These are phyloP conservation scores for Fusarium oxysporum DNA, from an alignment of 2,329 filamentous ascomycete species.

Conservation along the genomic window DNA sequence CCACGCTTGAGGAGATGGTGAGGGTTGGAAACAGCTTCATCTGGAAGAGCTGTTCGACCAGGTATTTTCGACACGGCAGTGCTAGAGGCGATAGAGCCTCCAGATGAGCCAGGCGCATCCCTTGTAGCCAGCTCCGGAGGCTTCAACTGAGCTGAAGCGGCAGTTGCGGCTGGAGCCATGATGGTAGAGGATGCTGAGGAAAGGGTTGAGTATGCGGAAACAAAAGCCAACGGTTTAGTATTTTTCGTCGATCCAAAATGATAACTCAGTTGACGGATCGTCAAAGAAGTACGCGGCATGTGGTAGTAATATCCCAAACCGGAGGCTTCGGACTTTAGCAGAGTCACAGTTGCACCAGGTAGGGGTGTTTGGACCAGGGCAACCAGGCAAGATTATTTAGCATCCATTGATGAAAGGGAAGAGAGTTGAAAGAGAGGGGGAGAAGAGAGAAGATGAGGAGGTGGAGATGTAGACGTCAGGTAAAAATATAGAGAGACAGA, in stretches of 20 bases:
- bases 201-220: constrained; percentile 19
- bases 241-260: constrained; percentile 26
- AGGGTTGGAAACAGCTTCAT: constrained; percentile 57
- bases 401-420: constrained; percentile 2
- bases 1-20: constrained; percentile 62
- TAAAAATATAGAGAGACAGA: constrained; percentile 9
- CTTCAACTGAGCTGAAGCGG: constrained; percentile 25
- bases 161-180: constrained; percentile 32
- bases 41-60: constrained; percentile 51
- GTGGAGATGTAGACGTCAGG: not conserved
- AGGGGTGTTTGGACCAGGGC: constrained; percentile 15
- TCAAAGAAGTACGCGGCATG: constrained; percentile 42
- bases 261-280: constrained; percentile 37
- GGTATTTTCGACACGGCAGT: constrained; percentile 52
- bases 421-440: not conserved
- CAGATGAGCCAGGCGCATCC: constrained; percentile 4
- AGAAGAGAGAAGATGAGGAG: not conserved
- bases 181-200: constrained; percentile 31
- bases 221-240: constrained; percentile 7
- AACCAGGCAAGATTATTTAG: constrained; percentile 4
- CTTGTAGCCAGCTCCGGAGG: constrained; percentile 34
- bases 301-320: constrained; percentile 20
- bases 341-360: constrained; percentile 21
- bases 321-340: constrained; percentile 22
- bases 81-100: constrained; percentile 23